Base-by-base conservation (phyloP, 1,284 basidiomycete genomes). In the Malassezia globosa region DNA sequence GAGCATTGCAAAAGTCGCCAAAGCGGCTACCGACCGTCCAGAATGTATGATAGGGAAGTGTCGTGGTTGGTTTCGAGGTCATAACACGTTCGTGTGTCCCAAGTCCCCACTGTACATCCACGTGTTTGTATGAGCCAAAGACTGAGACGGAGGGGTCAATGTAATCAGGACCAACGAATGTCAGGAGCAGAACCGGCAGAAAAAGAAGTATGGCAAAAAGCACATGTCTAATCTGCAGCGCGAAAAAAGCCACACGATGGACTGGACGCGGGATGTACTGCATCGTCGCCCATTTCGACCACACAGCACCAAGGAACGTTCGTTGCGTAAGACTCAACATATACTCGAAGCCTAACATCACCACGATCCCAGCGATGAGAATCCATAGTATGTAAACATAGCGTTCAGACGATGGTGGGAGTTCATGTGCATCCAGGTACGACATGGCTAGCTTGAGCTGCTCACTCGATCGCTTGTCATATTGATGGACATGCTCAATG, bases 1-100 rank as follows among this genome's bases (percentile, higher is more conserved):
- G 76, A 1, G 84, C 81, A 63, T 85, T 87, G 2, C 83, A 80
- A 48, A 87, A 81, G 52, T 83, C 75, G 1, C 86, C 86, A 7
- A 81, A 79, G 19, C 86, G 76, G 24, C 79, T 80, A 14, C 81
- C 83, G 0, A 80, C 75, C 0, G 84, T 83, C 86, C 86, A 89
- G 74, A 81, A 81, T 3, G 81, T 78, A 69, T 85, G 85, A 42
- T 72, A 70, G 58, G 63, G 88, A 81, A 43, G 80, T 79, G 71
- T 81, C 80, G 57, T 78, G 73, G 2, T 80, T 77, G 63, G 66
- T 39, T 43, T 59, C 40, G 44, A 48, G 31, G 59, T 66, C 37
- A 57, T 59, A 37, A 64, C 58, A 31, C 48, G 36, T 19, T 56
- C 59, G 37, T 56, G 64, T 31, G 37, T 43, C 46, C 66, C 66